These are phyloP conservation scores for Scolecobasidium constrictum DNA, from an alignment of 2,329 filamentous ascomycete species.

Conservation along the genomic window DNA sequence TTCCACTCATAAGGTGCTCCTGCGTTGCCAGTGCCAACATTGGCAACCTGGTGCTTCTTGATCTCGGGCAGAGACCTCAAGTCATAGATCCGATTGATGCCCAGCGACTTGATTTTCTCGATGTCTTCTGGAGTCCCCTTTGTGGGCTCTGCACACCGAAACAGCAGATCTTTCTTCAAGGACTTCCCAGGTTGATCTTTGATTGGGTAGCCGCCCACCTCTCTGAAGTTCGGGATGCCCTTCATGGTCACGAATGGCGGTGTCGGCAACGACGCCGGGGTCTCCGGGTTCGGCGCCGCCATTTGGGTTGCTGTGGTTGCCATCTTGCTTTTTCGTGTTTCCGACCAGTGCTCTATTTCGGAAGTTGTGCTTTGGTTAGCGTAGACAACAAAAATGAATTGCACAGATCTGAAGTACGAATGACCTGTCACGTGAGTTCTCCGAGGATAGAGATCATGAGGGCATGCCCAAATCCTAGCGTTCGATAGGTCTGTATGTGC, in stretches of 20 bases:
- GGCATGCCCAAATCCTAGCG: background rate
- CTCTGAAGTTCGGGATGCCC: conserved; percentile 3
- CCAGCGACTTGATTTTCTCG: conserved; percentile 23
- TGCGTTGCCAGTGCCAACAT: background rate
- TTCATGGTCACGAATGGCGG: conserved; percentile 4
- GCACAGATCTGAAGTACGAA: background rate
- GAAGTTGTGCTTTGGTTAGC: background rate
- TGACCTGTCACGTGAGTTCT: background rate
- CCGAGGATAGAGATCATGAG: background rate
- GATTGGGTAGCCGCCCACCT: conserved; percentile 3
- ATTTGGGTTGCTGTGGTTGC: background rate
- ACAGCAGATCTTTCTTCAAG: background rate
- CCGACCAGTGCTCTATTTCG: background rate
- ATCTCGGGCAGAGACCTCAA: conserved; percentile 32
- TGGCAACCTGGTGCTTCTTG: conserved; percentile 1
- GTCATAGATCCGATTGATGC: conserved; percentile 58
- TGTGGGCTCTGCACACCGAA: conserved; percentile 3
- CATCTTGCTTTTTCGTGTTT: too few relatives aligned
- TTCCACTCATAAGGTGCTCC: conserved; percentile 22
- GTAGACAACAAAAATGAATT: background rate
- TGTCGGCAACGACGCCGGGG: background rate
- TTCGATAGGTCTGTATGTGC: background rate
- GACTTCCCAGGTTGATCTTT: background rate
- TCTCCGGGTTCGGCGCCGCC: background rate
- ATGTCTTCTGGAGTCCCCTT: conserved; percentile 1